A percentile compares a stretch with the other conserved stretches of the same genome.
Evolutionary conservation across 1,139 yeast species (phyloP).

Genomic region (Geotrichum restrictum): DNA sequence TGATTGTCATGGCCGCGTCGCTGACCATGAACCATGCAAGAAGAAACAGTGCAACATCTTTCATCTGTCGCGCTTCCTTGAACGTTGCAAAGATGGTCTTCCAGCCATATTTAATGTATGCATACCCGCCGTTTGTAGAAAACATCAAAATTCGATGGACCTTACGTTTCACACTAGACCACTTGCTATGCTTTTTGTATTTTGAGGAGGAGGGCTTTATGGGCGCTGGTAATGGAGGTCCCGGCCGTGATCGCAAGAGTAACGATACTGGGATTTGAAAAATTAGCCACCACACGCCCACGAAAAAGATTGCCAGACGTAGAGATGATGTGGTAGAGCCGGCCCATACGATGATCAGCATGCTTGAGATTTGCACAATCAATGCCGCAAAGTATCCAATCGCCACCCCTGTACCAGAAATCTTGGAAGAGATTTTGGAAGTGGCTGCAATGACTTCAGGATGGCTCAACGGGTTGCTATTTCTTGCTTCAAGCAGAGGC

Average conservation of each 20-base stretch:
- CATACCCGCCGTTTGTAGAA: slow-evolving; percentile 22
- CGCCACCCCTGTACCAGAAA: slow-evolving; percentile 66
- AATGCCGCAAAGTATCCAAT: slow-evolving; percentile 62
- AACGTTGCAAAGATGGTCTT: slow-evolving; percentile 49
- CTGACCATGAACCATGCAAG: slow-evolving; percentile 67
- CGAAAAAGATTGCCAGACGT: slow-evolving; percentile 53
- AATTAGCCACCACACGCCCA: slow-evolving; percentile 68
- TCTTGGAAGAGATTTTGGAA: slow-evolving; percentile 38
- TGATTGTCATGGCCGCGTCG: slow-evolving; percentile 67
- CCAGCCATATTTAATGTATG: slow-evolving; percentile 53
- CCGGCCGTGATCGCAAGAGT: slow-evolving; percentile 46
- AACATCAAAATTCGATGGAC: slow-evolving; percentile 20
- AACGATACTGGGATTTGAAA: slow-evolving; percentile 57
- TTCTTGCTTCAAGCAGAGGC: slow-evolving; percentile 10
- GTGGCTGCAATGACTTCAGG: slow-evolving; percentile 19
- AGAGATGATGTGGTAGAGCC: slow-evolving; percentile 47
- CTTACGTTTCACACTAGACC: slow-evolving; percentile 20
- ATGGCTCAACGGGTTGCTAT: slow-evolving; percentile 16
- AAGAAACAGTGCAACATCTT: slow-evolving; percentile 57
- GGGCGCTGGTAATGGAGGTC: slow-evolving; percentile 32
- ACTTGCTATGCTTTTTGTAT: slow-evolving; percentile 16
- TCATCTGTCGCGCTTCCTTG: slow-evolving; percentile 52
- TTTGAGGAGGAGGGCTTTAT: too few species aligned
- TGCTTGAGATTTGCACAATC: slow-evolving; percentile 55
- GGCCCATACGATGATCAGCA: slow-evolving; percentile 46